Conservation (phyloP, 306 rosid species). For the Elaeagnus macrophylla region DNA sequence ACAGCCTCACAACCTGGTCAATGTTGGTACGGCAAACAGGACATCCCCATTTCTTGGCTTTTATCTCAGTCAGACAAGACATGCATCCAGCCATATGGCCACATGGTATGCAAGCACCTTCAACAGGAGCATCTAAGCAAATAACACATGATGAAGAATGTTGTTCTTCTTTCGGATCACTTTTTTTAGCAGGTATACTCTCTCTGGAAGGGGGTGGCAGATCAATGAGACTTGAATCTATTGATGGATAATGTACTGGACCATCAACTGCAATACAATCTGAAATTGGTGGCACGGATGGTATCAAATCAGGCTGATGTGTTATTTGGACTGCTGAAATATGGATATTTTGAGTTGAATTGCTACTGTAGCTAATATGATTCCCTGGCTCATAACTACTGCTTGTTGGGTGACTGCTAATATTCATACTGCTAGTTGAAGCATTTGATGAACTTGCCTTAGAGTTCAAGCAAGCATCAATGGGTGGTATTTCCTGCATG, state of each 20-base stretch:
- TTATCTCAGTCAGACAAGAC: constrained; percentile 83
- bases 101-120: constrained; percentile 98
- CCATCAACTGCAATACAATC: constrained; percentile 38
- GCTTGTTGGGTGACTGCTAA: constrained; percentile 24
- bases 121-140: constrained; percentile 92
- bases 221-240: constrained; percentile 52
- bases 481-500: constrained; percentile 38
- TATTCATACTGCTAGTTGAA: constrained; percentile 10
- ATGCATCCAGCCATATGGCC: constrained; percentile 98
- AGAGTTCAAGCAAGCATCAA: constrained; percentile 31
- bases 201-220: constrained; percentile 32
- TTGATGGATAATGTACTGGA: constrained; percentile 66
- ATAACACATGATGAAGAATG: constrained; percentile 58
- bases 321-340: constrained; percentile 17
- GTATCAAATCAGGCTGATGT: constrained; percentile 22
- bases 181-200: constrained; percentile 19
- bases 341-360: constrained; percentile 19
- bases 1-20: constrained; percentile 66
- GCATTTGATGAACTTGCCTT: constrained; percentile 54
- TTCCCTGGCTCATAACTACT: constrained; percentile 19
- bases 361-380: constrained; percentile 20
- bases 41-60: constrained; percentile 91
- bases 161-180: constrained; percentile 34
- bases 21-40: constrained; percentile 93
- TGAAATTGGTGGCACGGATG: constrained; percentile 60